A percentile compares a stretch with the other conserved stretches of the same genome.
phyloP scores from a whole-genome alignment of 495 filamentous ascomycete genomes.

The Xylaria flabelliformis region DNA sequence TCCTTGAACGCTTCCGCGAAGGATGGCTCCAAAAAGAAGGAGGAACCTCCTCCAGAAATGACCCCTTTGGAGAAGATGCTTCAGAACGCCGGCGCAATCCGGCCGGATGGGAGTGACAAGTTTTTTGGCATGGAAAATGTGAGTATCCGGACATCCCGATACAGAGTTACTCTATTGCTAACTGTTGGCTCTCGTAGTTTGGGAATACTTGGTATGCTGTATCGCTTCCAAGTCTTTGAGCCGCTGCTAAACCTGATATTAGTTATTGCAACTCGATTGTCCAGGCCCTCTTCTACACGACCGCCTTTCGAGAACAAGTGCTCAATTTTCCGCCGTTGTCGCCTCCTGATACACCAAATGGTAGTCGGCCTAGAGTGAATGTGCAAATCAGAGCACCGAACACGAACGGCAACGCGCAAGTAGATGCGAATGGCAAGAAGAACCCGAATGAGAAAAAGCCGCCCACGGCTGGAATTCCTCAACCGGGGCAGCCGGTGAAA shows the following conservation, averaged over 20 bases:
- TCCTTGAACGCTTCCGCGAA: conserved; percentile 46
- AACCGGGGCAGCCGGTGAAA: conserved; percentile 45
- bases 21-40: conserved; percentile 67
- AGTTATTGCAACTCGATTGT: conserved; percentile 98
- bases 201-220: conserved; percentile 89
- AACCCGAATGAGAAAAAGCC: conserved; percentile 53
- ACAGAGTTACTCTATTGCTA: conserved; percentile 26
- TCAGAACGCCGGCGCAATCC: conserved; percentile 76
- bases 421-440: conserved; percentile 54
- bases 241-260: conserved; percentile 40
- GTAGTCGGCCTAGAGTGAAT: conserved; percentile 52
- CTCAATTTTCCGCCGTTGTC: conserved; percentile 81
- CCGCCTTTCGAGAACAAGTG: conserved; percentile 92
- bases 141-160: conserved; percentile 45
- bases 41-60: conserved; percentile 67
- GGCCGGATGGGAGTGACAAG: conserved; percentile 92
- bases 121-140: conserved; percentile 99
- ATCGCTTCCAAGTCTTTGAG: neutral
- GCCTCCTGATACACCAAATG: conserved; percentile 54
- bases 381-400: conserved; percentile 56
- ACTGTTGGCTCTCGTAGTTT: conserved; percentile 64
- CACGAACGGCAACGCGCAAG: conserved; percentile 51
- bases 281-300: conserved; percentile 95
- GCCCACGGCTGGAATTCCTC: conserved; percentile 49
- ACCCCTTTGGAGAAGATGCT: conserved; percentile 86